Base-by-base conservation (phyloP, 306 rosid species). In the Lathyrus sativus region DNA sequence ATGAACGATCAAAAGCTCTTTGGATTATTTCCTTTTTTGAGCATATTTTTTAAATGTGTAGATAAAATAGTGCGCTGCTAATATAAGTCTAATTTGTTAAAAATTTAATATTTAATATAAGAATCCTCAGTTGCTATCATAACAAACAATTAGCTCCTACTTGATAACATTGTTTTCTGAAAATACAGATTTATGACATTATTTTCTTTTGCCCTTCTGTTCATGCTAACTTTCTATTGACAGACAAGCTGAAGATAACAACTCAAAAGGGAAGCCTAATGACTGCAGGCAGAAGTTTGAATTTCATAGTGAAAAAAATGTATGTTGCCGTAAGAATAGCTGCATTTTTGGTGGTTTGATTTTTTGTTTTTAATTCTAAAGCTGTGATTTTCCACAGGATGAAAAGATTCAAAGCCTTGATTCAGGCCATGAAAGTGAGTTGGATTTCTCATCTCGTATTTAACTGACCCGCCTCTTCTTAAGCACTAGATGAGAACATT, bases 161-260 rank as follows among this genome's bases (percentile, higher is more conserved):
- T 80, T 19, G 28, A 18, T 41, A 43, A 19, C 3, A 6, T 44
- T 35, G 35, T 11, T 58, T 57, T 33, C 11, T 13, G 5, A 31
- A 57, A 54, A 33, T 17, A 69, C 26, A 18, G 66, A 44, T 63
- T 48, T 70, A 39, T 33, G 79, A 56, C 62, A 58, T 61, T 66
- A 68, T 62, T 81, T 68, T 53, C 66, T 77, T 58, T 68, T 41
- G 65, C 78, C 61, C 65, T 77, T 63, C 28, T 74, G 53, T 67
- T 74, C 42, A 55, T 75, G 66, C 71, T 70, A 77, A 81, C 70
- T 79, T 37, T 81, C 79, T 64, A 59, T 59, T 78, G 82, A 82
- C 91, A 82, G 86, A 74, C 87, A 82, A 79, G 79, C 66, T 71
- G 80, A 37, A 76, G 76, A 83, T 59, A 81, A 68, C 53, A 49